These are phyloP conservation scores for Raphanus sativus DNA, from an alignment of 345 rosid genomes.

Conservation along the genomic window DNA sequence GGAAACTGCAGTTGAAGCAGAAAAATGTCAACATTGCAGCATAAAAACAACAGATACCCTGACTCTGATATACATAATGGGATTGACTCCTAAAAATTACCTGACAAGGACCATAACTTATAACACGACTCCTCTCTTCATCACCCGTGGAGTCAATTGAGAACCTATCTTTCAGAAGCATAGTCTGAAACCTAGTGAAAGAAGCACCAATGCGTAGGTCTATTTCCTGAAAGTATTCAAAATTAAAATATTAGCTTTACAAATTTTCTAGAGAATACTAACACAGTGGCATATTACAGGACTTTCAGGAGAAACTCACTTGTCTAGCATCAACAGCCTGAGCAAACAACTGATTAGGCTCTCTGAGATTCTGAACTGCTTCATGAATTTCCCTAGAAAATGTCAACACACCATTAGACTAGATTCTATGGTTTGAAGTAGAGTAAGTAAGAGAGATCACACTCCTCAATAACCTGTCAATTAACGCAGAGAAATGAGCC, in stretches of 20 bases:
- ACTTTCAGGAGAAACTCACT: conserved; percentile 49
- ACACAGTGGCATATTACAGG: conserved; percentile 4
- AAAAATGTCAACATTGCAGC: conserved; percentile 25
- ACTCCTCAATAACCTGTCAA: conserved; percentile 70
- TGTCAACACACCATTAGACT: conserved; percentile 20
- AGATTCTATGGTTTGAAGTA: neutral
- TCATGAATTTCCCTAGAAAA: conserved; percentile 82
- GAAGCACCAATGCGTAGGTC: conserved; percentile 98
- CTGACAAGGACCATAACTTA: conserved; percentile 99
- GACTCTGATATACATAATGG: conserved; percentile 19
- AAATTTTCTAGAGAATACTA: neutral
- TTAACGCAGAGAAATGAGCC: conserved; percentile 93
- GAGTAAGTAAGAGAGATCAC: conserved; percentile 7
- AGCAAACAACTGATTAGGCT: conserved; percentile 82
- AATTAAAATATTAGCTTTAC: neutral
- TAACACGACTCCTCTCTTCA: conserved; percentile 80
- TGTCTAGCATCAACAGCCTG: conserved; percentile 99
- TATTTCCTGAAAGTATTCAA: conserved; percentile 60
- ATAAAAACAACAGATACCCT: conserved; percentile 7
- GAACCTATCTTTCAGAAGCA: conserved; percentile 82
- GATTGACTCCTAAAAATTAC: conserved; percentile 41
- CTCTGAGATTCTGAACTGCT: conserved; percentile 81
- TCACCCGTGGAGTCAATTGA: conserved; percentile 64
- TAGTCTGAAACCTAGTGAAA: conserved; percentile 95
- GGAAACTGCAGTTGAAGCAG: conserved; percentile 64